Evolutionary conservation across 78 protist species (phyloP), one percentile per base, ranked within the genome.

Genomic region (Dictyostelium purpureum): DNA sequence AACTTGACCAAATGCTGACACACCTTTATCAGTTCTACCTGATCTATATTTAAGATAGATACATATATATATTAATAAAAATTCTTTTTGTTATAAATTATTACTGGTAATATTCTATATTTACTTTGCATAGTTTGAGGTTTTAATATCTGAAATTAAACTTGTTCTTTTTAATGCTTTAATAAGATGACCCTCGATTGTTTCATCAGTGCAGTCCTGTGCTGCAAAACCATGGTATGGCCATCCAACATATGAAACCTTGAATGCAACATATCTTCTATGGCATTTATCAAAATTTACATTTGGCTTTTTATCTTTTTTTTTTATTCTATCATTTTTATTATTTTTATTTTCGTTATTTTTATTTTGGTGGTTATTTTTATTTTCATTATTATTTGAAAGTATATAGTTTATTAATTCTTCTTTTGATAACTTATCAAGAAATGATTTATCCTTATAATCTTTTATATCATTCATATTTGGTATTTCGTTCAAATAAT

Each of bases 21-120:
- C 94, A 69, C 94, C 94, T 66, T 89, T 89, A 79, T 89, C 94
- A 6, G 94, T 89, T 79, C 94, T 76, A n/a, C 94, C 94, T 49
- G 90, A 89, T 51, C 94, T 67, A 37, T 37, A 59, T 49, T 9
- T n/a, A n/a, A 79, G 65, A 40, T 49, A n/a, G 7, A 24, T 26
- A 26, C 1, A 56, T 7, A 56, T 14, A 56, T 56, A n/a, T 24
- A 63, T 24, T n/a, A 61, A 31, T n/a, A 31, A 61, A 31, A 61
- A 31, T 21, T 21, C 5, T 19, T 14, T 11, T 49, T 1, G 1
- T 49, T 16, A 49, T 49, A 49, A 24, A 31, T 77, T 19, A 77
- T 31, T 73, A 5, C 63, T 5, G 10, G 37, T 71, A 71, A 43
- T 71, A 19, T 42, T 4, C 38, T 14, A 33, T 78, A 47, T 26